Evolutionary conservation across 768 basidiomycete genomes (phyloP).

Genomic region (Coprinopsis strossmayeri): DNA sequence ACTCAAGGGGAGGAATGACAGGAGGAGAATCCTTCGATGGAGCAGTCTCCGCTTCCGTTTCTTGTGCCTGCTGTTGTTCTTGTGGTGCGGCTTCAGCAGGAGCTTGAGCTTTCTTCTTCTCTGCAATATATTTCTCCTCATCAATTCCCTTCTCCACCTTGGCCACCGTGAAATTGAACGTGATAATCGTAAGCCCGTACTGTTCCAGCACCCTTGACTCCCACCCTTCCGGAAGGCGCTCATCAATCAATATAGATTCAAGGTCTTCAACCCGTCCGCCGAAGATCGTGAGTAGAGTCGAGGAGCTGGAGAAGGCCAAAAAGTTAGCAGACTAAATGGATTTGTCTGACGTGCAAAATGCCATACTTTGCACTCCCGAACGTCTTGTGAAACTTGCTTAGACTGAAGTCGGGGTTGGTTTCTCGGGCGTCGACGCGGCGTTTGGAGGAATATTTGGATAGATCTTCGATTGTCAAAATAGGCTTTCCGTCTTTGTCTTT

Average conservation of each 20-base stretch:
- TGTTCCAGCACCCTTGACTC: conserved; percentile 43
- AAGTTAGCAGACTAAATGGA: not conserved
- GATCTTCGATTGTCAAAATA: conserved; percentile 50
- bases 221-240: conserved; percentile 60
- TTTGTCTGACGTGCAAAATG: conserved; percentile 8
- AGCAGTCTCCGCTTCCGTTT: too few relatives aligned
- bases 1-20: too few relatives aligned
- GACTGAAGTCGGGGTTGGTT: conserved; percentile 51
- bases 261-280: conserved; percentile 52
- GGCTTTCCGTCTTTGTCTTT: conserved; percentile 40
- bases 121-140: conserved; percentile 21
- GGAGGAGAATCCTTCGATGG: too few relatives aligned
- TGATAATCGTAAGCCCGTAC: conserved; percentile 47
- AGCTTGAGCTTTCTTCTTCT: conserved; percentile 8
- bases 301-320: conserved; percentile 32
- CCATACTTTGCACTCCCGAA: conserved; percentile 68
- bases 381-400: conserved; percentile 43
- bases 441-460: conserved; percentile 50
- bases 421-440: conserved; percentile 52
- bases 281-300: conserved; percentile 44
- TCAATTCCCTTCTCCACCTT: conserved; percentile 29
- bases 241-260: conserved; percentile 45
- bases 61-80: too few relatives aligned
- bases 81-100: too few relatives aligned
- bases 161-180: conserved; percentile 39